Conservation (phyloP, 495 filamentous ascomycete genomes). For the Neurospora sp. region DNA sequence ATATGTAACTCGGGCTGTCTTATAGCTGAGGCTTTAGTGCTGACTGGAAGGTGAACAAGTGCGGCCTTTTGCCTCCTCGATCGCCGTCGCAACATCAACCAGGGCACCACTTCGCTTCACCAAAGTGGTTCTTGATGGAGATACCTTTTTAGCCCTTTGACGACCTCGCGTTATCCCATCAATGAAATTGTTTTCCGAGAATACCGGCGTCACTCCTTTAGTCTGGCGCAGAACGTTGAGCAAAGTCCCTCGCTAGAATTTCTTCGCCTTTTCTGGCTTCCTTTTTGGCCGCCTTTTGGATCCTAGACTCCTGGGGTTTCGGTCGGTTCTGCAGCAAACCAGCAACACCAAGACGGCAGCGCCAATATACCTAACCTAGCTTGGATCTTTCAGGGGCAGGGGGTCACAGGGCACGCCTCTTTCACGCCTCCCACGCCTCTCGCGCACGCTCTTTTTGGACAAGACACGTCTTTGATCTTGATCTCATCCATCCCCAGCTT, state of each 20-base stretch:
- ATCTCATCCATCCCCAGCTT: not conserved
- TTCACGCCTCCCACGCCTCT: not conserved
- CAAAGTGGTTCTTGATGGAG: not conserved
- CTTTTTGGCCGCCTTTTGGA: not conserved
- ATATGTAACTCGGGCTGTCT: not conserved
- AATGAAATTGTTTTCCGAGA: not conserved
- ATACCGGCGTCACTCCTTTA: not conserved
- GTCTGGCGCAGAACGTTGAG: not conserved
- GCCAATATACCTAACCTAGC: not conserved
- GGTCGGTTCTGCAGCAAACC: not conserved
- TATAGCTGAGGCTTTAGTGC: not conserved
- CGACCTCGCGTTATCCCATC: not conserved
- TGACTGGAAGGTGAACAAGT: not conserved
- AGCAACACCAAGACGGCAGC: not conserved
- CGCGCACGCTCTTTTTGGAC: not conserved
- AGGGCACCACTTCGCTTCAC: not conserved
- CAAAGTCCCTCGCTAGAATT: not conserved
- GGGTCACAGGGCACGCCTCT: not conserved
- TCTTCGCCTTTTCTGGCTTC: not conserved
- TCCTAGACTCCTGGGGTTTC: not conserved
- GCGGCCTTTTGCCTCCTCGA: not conserved
- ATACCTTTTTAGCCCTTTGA: not conserved
- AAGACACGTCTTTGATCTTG: not conserved
- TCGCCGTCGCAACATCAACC: not conserved
- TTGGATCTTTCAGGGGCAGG: not conserved